Evolutionary conservation across 495 filamentous ascomycete genomes (phyloP), one percentile per base, ranked within the genome.

Genomic region (Platismatia glauca): DNA sequence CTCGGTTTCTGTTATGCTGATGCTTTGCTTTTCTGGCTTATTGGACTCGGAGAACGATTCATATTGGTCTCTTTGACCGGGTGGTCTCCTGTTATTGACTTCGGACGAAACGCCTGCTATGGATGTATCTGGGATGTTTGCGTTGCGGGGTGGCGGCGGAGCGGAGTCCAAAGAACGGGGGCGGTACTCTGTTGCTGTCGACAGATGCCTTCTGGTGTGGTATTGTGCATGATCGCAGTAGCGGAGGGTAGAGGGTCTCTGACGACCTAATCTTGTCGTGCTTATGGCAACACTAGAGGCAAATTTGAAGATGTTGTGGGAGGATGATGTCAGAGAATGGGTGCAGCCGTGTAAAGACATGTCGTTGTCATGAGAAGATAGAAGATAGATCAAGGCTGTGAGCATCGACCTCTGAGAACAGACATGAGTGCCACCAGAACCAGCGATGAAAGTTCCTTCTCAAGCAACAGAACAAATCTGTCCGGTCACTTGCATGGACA

Each of bases 121-220:
- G 34, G 88, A 89, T 18, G 82, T 86, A 62, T 92, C 86, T 48
- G 84, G 81, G 39, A 79, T 75, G 24, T 83, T 80, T 27, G 81
- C 74, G 74, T 85, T 89, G 61, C 87, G 85, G 48, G 88, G 87
- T 58, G 84, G 80, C 22, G 82, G 76, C 41, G 87, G 84, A 58
- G 81, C 80, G 8, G 81, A 76, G 6, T 84, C 77, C 22, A 95
- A 77, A 13, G 82, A 77, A 68, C 90, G 87, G 31, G 91, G 88
- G 63, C 86, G 89, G 74, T 91, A 91, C 64, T 88, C 82, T 38
- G 88, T 85, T 8, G 82, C 82, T n/a, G 87, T 86, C 67, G 87
- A 84, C 69, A 90, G 81, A 55, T 84, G 84, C 57, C 86, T 79
- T 63, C 34, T 60, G 4, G 27, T 27, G 31, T 16, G 16, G 7